Conservation (phyloP, 2,329 filamentous ascomycete species). For the Chrysosporium keratinophilum region DNA sequence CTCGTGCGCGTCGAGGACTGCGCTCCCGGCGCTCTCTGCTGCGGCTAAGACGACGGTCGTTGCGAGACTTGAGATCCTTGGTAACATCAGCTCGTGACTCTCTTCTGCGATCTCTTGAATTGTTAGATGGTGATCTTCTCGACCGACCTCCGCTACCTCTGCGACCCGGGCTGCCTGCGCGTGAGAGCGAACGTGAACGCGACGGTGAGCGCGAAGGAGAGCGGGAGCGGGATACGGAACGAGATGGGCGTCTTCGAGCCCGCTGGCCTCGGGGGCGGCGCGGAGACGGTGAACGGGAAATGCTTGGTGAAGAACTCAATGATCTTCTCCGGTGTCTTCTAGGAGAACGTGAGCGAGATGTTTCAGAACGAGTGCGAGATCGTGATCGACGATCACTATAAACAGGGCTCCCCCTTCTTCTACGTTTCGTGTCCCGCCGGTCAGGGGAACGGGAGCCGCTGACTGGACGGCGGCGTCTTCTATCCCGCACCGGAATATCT, state of each 20-base stretch:
- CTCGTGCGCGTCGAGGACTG: conserved; percentile 22
- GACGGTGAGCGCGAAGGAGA: conserved; percentile 28
- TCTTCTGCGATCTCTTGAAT: conserved; percentile 33
- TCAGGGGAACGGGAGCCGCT: conserved; percentile 35
- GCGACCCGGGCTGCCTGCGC: conserved; percentile 25
- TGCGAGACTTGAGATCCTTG: conserved; percentile 36
- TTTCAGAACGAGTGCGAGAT: conserved; percentile 40
- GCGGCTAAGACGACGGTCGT: conserved; percentile 35
- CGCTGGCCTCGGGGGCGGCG: conserved; percentile 23
- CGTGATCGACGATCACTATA: conserved; percentile 35
- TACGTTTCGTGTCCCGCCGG: conserved; percentile 27
- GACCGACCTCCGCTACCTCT: conserved; percentile 26
- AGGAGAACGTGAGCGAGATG: conserved; percentile 47
- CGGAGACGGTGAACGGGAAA: conserved; percentile 28
- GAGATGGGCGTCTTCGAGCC: conserved; percentile 21
- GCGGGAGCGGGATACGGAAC: conserved; percentile 30
- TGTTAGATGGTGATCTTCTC: conserved; percentile 38
- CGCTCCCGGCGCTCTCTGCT: conserved; percentile 27
- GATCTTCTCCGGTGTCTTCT: conserved; percentile 38
- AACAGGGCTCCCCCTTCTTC: conserved; percentile 32
- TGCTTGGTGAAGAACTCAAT: conserved; percentile 33
- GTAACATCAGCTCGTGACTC: conserved; percentile 42
- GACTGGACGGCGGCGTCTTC: conserved; percentile 26
- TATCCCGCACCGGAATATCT: conserved; percentile 21
- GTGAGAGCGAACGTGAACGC: conserved; percentile 24